Evolutionary conservation across 129 eudicot species (phyloP), one percentile per base, ranked within the genome.

Genomic region (Ambrosia trifida): DNA sequence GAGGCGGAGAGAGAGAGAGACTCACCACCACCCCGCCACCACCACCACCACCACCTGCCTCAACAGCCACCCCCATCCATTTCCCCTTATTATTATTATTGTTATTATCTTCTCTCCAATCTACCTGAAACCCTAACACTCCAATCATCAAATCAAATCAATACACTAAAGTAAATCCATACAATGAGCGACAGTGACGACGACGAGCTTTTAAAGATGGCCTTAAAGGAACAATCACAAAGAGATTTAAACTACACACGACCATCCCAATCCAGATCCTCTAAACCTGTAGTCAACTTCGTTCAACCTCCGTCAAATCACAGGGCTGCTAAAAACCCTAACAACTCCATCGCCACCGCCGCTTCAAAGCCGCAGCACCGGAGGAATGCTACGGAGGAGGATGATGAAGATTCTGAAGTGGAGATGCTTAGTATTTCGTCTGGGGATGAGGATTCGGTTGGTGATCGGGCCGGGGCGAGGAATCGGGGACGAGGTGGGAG

Each of bases 391-490:
- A 73, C 83, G 62, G 97, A 89, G 66, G 97, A 89, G 54, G 95
- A 85, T 0, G 98, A 94, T 32, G 99, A 87, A 0, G 99, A 94
- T 60, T 89, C 97, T 19, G 98, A 94, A 68, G 89, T 94, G 40
- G 98, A 94, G 85, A 80, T 94, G 98, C 81, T 94, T 50, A 94
- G 98, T 73, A 94, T 94, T 11, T 89, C 97, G 3, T 94, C 98
- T 2, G 98, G 98, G 0, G 98, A 94, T 66, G 98, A 94, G 75
- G 95, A 92, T 76, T 72, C 79, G 43, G 72, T 81, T 30, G 70
- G 43, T 57, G 95, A 87, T 77, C 86, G 70, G 32, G 78, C 64
- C n/a, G 80, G 69, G 54, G 49, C 83, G 16, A 82, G 75, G 74
- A 81, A 65, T 28, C 81, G 87, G 75, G 80, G 38, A 11, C 79